These are phyloP conservation scores for Candolleomyces aberdarensis DNA, from an alignment of 768 basidiomycete genomes.

Conservation along the genomic window DNA sequence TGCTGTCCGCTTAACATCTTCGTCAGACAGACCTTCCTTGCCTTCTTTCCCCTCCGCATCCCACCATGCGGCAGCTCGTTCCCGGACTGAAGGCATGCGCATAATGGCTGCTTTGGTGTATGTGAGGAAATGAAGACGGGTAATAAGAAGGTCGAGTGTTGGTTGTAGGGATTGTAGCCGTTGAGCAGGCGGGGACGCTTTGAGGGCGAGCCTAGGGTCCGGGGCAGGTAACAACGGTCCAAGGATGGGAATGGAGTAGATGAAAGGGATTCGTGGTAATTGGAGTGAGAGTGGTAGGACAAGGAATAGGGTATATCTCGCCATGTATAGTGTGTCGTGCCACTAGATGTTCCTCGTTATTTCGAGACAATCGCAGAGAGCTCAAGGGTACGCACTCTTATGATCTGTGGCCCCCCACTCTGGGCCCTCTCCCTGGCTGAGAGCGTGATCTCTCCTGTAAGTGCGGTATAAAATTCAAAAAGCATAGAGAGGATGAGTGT, in stretches of 20 bases:
- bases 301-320: constrained; percentile 41
- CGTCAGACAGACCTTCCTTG: constrained; percentile 43
- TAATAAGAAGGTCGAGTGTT: constrained; percentile 35
- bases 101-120: constrained; percentile 55
- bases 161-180: constrained; percentile 14
- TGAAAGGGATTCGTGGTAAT: constrained; percentile 32
- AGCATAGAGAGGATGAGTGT: constrained; percentile 46
- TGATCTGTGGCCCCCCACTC: constrained; percentile 24
- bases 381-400: constrained; percentile 30
- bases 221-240: constrained; percentile 23
- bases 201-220: constrained; percentile 20
- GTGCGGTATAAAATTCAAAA: constrained; percentile 52
- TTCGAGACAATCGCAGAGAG: background rate
- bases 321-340: no score
- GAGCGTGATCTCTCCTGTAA: constrained; percentile 38
- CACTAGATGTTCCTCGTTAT: no score
- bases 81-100: constrained; percentile 48
- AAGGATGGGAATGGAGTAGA: constrained; percentile 30
- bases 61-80: constrained; percentile 56
- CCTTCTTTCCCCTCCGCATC: constrained; percentile 51
- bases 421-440: constrained; percentile 36
- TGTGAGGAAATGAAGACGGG: constrained; percentile 52
- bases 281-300: constrained; percentile 50
- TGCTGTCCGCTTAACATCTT: constrained; percentile 44
- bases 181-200: constrained; percentile 4